phyloP scores from a whole-genome alignment of 2,329 filamentous ascomycete genomes.

The Aspergillus thermomutatus region DNA sequence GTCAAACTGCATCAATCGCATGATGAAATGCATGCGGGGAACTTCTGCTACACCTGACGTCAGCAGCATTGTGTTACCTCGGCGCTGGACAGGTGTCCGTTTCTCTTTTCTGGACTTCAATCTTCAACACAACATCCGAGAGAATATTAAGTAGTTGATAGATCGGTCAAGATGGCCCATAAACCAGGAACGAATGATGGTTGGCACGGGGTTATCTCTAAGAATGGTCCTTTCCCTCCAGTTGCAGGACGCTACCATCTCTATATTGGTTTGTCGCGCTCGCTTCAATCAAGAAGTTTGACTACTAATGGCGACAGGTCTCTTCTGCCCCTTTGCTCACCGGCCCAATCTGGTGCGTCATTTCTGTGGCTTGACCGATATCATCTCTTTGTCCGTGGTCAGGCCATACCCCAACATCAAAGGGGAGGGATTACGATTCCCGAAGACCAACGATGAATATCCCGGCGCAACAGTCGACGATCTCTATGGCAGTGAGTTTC shows the following conservation, averaged over 20 bases:
- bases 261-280: conserved; percentile 43
- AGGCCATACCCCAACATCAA: conserved; percentile 66
- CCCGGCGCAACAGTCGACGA: conserved; percentile 59
- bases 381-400: conserved; percentile 57
- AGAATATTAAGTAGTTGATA: neutral
- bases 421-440: conserved; percentile 60
- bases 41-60: neutral
- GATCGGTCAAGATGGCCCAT: conserved; percentile 14
- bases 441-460: conserved; percentile 51
- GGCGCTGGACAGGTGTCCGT: neutral
- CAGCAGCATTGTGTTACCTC: neutral
- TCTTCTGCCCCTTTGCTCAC: conserved; percentile 66
- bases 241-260: conserved; percentile 54
- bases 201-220: conserved; percentile 52
- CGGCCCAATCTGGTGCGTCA: conserved; percentile 56
- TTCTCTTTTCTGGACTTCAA: neutral
- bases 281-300: neutral
- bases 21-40: neutral
- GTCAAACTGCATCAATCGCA: neutral
- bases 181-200: conserved; percentile 22
- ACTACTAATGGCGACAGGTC: conserved; percentile 8
- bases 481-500: conserved; percentile 55
- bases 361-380: conserved; percentile 54
- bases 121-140: neutral
- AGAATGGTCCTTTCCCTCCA: conserved; percentile 47